Conservation (phyloP, 176 grass and related monocot species). For the Bolboschoenus planiculmis region DNA sequence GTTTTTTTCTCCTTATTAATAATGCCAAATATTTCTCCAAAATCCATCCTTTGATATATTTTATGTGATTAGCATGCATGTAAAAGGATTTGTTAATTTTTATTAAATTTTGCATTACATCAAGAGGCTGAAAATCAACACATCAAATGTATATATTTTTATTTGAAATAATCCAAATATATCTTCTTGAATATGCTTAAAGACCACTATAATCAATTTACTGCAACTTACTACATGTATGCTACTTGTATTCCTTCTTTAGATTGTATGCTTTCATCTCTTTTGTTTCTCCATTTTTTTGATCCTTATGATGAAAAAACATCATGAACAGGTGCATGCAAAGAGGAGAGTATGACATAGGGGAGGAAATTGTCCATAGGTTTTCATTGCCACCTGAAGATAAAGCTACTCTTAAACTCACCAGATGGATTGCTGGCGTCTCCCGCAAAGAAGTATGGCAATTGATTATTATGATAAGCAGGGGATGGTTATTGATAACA, state of each 20-base stretch:
- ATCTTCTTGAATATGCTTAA: background rate
- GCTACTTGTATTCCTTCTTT: background rate
- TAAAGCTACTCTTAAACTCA: slow-evolving; percentile 82
- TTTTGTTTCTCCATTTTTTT: background rate
- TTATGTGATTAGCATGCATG: background rate
- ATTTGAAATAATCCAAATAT: background rate
- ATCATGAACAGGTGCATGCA: slow-evolving; percentile 76
- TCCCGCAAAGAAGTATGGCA: slow-evolving; percentile 62
- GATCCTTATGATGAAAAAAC: slow-evolving; percentile 14
- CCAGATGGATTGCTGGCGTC: slow-evolving; percentile 71
- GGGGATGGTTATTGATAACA: background rate
- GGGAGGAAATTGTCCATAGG: slow-evolving; percentile 76
- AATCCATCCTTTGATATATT: background rate
- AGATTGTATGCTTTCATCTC: background rate
- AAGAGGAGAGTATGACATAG: slow-evolving; percentile 91
- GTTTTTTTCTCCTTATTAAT: too few relatives aligned
- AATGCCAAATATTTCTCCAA: background rate
- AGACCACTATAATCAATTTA: background rate
- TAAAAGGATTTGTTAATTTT: background rate
- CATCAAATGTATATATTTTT: background rate
- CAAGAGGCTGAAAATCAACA: background rate
- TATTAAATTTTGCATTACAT: slow-evolving; percentile 2
- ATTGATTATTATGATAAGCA: background rate
- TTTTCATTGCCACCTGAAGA: slow-evolving; percentile 91
- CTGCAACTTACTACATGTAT: background rate